Evolutionary conservation across 2,329 filamentous ascomycete species (phyloP), one percentile per base, ranked within the genome.

Genomic region (Lecanicillium sp.): DNA sequence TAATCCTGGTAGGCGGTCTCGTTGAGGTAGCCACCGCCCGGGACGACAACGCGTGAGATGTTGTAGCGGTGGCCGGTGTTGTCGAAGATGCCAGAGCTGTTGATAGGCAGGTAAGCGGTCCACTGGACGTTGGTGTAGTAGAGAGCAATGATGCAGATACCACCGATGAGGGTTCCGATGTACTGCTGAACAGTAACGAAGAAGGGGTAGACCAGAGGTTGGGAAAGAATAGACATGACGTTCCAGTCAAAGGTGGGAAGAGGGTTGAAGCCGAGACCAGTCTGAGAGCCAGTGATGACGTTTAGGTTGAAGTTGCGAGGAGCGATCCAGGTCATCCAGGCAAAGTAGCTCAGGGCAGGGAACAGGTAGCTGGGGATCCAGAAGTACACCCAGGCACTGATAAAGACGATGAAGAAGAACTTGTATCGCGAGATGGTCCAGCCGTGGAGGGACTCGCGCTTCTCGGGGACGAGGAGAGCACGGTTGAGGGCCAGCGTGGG

Each of bases 271-370:
- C 59, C 70, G 43, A 69, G 52, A 2, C 62, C 62, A 0, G 60
- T 56, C 3, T 54, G 55, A 5, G 64, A 64, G 0, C 66, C 64
- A 1, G 67, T 70, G 37, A 71, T 48, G 35, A 68, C 64, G 17
- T 66, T 67, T 5, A 71, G 57, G 4, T 62, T 67, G 24, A 68
- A 44, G 38, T 69, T 71, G n/a, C 65, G 44, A 0, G 70, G 70
- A 1, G 67, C 58, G 17, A 72, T 71, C 70, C 69, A 72, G 0
- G 67, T 67, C 60, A 72, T 71, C 68, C 69, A 73, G 56, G 68
- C 69, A 57, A 73, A 72, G 1, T 62, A 61, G 8, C 60, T 60
- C 6, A 72, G 56, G 3, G 66, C 67, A 1, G 59, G 62, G 54
- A 71, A 72, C 1, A 73, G 56, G 41, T 65, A 70, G 5, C 63